phyloP scores from a whole-genome alignment of 2,329 filamentous ascomycete genomes.

The Alternaria atra region DNA sequence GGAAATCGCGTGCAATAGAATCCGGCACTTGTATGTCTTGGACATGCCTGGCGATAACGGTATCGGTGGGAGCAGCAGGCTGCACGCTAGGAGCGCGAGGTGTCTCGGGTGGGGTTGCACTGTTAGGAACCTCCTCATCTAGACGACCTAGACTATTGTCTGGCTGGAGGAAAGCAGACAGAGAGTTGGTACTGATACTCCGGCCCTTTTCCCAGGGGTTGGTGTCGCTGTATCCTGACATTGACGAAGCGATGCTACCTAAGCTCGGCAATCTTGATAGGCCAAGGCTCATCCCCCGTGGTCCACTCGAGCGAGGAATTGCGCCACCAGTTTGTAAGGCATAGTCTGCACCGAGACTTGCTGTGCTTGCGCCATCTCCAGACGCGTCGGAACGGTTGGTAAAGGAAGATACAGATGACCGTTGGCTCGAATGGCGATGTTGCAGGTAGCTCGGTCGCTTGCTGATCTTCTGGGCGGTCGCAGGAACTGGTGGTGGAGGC shows the following conservation, averaged over 20 bases:
- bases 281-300: constrained; percentile 60
- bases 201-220: constrained; percentile 54
- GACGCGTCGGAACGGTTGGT: constrained; percentile 63
- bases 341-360: constrained; percentile 79
- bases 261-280: constrained; percentile 83
- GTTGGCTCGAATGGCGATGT: constrained; percentile 65
- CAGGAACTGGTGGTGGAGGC: constrained; percentile 27
- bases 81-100: constrained; percentile 67
- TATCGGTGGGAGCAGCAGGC: constrained; percentile 77
- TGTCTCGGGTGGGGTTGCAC: constrained; percentile 68
- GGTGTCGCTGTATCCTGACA: constrained; percentile 63
- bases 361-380: constrained; percentile 74
- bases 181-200: constrained; percentile 51
- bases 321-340: constrained; percentile 84
- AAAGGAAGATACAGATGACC: constrained; percentile 66
- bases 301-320: constrained; percentile 58
- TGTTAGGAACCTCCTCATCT: constrained; percentile 66
- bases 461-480: constrained; percentile 38
- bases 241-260: constrained; percentile 85
- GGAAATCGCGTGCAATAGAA: constrained; percentile 85
- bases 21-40: constrained; percentile 91
- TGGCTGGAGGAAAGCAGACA: constrained; percentile 40
- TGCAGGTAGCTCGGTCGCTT: constrained; percentile 65
- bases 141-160: constrained; percentile 64
- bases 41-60: constrained; percentile 85